Percentiles rank a stretch among this genome's conserved stretches.
Conservation (phyloP, 306 rosid species). For the Arachis hypogaea region DNA sequence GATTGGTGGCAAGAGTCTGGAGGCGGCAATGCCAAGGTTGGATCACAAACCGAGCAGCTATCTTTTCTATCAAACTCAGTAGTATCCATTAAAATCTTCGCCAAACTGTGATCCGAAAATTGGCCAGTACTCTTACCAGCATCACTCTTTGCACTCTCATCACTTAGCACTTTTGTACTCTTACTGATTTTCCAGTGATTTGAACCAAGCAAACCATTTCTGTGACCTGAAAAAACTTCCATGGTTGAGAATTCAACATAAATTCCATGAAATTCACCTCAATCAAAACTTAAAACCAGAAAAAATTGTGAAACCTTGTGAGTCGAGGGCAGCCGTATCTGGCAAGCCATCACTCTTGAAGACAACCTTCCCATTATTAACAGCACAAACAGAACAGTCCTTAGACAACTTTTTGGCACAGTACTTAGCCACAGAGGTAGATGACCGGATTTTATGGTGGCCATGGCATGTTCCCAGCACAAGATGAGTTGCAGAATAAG, state of each 20-base stretch:
- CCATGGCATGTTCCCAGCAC: constrained; percentile 73
- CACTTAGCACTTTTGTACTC: constrained; percentile 55
- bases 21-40: constrained; percentile 33
- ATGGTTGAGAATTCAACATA: constrained; percentile 30
- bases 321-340: constrained; percentile 15
- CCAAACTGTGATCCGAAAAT: constrained; percentile 57
- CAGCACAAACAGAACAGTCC: constrained; percentile 71
- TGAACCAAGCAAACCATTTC: constrained; percentile 54
- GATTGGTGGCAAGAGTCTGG: constrained; percentile 40
- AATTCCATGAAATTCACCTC: constrained; percentile 13
- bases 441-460: constrained; percentile 68
- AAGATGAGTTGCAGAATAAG: constrained; percentile 68
- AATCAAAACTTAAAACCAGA: constrained; percentile 1
- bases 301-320: constrained; percentile 56
- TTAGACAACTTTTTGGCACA: constrained; percentile 77
- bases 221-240: constrained; percentile 53
- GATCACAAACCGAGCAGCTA: constrained; percentile 65
- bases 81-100: constrained; percentile 50
- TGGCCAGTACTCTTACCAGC: constrained; percentile 31
- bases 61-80: constrained; percentile 39
- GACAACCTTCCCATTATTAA: constrained; percentile 79
- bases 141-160: constrained; percentile 37
- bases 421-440: constrained; percentile 80
- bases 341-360: constrained; percentile 62
- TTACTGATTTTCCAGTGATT: constrained; percentile 47